Evolutionary conservation across 2,329 filamentous ascomycete genomes (phyloP).

Genomic region (Alternaria angustiovoidea): DNA sequence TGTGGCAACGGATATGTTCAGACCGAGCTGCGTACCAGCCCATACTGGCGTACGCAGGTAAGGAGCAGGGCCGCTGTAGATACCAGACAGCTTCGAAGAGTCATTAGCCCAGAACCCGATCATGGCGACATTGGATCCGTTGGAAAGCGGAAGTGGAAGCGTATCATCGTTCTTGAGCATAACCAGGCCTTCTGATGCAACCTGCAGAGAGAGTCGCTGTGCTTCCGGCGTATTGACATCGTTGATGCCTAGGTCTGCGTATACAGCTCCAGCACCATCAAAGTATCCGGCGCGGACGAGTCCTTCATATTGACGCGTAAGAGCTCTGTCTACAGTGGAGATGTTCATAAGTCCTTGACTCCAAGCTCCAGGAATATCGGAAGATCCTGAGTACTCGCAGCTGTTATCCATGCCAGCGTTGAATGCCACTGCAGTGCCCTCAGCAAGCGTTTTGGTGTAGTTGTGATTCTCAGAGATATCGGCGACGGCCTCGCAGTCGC

Average conservation of each 20-base stretch:
- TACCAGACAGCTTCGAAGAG: conserved; percentile 65
- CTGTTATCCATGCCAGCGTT: conserved; percentile 63
- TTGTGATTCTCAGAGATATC: conserved; percentile 64
- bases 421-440: conserved; percentile 58
- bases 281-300: conserved; percentile 59
- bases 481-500: conserved; percentile 70
- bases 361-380: conserved; percentile 25
- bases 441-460: conserved; percentile 49
- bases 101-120: conserved; percentile 68
- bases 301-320: too few relatives aligned
- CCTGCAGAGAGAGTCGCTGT: conserved; percentile 32
- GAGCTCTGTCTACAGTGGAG: conserved; percentile 55
- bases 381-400: conserved; percentile 56
- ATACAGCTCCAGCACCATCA: conserved; percentile 60
- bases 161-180: too few relatives aligned
- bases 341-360: conserved; percentile 48
- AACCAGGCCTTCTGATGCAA: too few relatives aligned
- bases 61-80: conserved; percentile 59
- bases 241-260: conserved; percentile 59
- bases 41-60: conserved; percentile 59
- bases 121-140: conserved; percentile 59
- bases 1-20: conserved; percentile 49
- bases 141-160: conserved; percentile 41
- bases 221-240: conserved; percentile 65
- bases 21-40: conserved; percentile 58